Evolutionary conservation across 2,329 filamentous ascomycete genomes (phyloP), one percentile per base, ranked within the genome.

Genomic region (Aureobasidium mangrovei): DNA sequence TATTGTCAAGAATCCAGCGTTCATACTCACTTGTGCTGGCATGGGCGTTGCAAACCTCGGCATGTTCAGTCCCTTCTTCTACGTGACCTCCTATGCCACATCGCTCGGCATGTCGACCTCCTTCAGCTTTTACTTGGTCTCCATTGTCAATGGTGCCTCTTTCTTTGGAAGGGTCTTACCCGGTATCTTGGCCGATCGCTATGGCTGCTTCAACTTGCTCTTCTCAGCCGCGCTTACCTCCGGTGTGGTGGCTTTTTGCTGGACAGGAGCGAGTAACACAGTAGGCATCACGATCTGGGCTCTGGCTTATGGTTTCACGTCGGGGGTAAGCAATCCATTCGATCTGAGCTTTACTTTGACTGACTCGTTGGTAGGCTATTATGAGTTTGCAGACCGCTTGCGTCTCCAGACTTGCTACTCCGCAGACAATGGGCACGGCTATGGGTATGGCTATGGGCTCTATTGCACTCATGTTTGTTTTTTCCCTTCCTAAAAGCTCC

Each of bases 81-180:
- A 71, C 56, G 47, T 67, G 43, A 64, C 68, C 18, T 69, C 70
- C 1, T 63, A 71, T 55, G 66, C 65, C n/a, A 65, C 65, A 2
- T 52, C 45, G 9, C 48, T 59, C 24, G 60, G 61, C 26, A 59
- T 62, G 54, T 60, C 57, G 56, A 60, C 70, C 4, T 71, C 77
- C 0, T 65, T 85, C 1, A 79, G 79, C 0, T 83, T 80, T 57
- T 86, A 85, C 60, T 71, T 85, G 2, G 67, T 86, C 1, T 75
- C 83, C 1, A 81, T 86, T 48, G 71, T 85, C 58, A 86, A 86
- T 61, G 78, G 73, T 0, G 77, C 81, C 1, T 81, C 78, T 0
- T 74, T 73, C 0, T 72, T 79, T 36, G 80, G 80, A 0, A 75
- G 79, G 8, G 4, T 53, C 66, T 69, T 82, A 28, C 69, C 77